Evolutionary conservation across 306 rosid species (phyloP).

Genomic region (Betula pendula): DNA sequence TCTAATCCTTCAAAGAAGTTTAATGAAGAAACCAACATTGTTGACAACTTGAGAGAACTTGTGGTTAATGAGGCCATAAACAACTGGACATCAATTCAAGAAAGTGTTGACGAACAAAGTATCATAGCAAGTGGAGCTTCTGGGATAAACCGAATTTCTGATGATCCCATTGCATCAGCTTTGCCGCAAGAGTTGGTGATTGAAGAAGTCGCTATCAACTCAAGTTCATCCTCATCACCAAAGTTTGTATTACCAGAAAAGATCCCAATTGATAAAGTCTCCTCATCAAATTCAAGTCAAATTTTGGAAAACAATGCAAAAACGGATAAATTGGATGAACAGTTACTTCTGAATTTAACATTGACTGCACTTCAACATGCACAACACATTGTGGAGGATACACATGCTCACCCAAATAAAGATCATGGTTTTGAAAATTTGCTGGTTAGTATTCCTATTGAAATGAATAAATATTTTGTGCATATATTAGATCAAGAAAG

Average conservation of each 20-base stretch:
- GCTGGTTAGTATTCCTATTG: constrained; percentile 37
- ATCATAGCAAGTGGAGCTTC: constrained; percentile 12
- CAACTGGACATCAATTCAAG: constrained; percentile 7
- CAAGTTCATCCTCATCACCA: constrained; percentile 50
- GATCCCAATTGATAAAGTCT: constrained; percentile 18
- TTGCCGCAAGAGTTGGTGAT: constrained; percentile 29
- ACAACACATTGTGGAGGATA: constrained; percentile 17
- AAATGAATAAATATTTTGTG: background rate
- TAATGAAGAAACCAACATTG: constrained; percentile 18
- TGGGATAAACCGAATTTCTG: background rate
- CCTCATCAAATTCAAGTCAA: constrained; percentile 31
- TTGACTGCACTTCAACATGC: constrained; percentile 2
- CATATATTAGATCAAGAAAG: background rate
- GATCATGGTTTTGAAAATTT: constrained; percentile 19
- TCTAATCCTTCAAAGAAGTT: constrained; percentile 1
- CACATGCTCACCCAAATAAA: constrained; percentile 22
- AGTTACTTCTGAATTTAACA: background rate
- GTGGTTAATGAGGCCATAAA: background rate
- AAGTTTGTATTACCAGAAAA: constrained; percentile 38
- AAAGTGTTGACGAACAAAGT: constrained; percentile 12
- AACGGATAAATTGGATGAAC: constrained; percentile 29
- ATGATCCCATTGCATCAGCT: constrained; percentile 21
- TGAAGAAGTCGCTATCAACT: constrained; percentile 32
- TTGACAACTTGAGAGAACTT: background rate
- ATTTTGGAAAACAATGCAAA: background rate